Base-by-base conservation (phyloP, 2,329 filamentous ascomycete species). In the Alternaria solani region DNA sequence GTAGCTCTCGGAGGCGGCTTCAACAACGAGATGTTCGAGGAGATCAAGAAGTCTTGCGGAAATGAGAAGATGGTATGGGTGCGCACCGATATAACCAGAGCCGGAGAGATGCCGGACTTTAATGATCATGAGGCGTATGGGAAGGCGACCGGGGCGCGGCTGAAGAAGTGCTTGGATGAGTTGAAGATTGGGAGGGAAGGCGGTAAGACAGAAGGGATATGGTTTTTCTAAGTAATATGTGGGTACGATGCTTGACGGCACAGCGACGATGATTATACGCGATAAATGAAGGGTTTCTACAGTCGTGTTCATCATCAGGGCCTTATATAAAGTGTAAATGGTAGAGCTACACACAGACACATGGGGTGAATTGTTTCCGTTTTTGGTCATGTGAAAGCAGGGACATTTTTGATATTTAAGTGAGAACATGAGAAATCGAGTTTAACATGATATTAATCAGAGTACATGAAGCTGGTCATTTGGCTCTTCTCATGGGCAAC, bases 61-160 rank as follows among this genome's bases (percentile, higher is more conserved):
- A 49, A 57, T 26, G 39, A 42, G 12, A 48, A 59, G 11, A 53
- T 47, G 9, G 51, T 47, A 5, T 68, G 66, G 66, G 9, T 67
- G 18, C 52, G 57, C 20, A 32, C 52, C 0, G 62, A 66, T 44
- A 51, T 34, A 4, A 55, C 51, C 14, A 44, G 47, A 0, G 26
- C 55, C 3, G 25, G 7, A 0, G 46, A 41, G 14, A 63, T 62
- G 64, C 64, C 62, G 0, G 23, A 44, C 7, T 28, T 57, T 8
- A 44, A 44, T 7, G 58, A 66, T 20, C 16, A 20, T 2, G 58
- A 62, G 9, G 51, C 47, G 7, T 68, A 58, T 54, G 64, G 64
- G 0, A 55, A 34, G 39, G 62, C 56, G 20, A 48, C 51, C 0
- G 64, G 54, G 2, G 49, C 32, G 2, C 26, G 61, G 41, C 16